Percentiles rank a stretch among this genome's conserved stretches.
These are phyloP conservation scores for Cladophialophora yegresii DNA, from an alignment of 2,329 filamentous ascomycete genomes.

Conservation along the genomic window DNA sequence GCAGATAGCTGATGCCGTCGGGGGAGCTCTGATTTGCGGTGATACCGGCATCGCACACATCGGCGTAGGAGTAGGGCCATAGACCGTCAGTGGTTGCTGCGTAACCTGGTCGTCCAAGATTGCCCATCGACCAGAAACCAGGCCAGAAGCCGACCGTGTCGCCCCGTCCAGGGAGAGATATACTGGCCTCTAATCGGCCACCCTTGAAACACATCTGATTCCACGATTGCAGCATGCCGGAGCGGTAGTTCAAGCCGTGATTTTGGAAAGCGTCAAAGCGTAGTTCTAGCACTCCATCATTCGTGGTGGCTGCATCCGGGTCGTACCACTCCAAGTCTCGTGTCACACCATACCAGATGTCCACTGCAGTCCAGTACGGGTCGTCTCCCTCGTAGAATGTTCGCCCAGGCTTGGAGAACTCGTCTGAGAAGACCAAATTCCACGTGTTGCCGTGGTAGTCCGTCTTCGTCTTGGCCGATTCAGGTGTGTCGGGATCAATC, in stretches of 20 bases:
- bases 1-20: constrained; percentile 66
- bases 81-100: constrained; percentile 69
- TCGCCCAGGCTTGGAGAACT: constrained; percentile 67
- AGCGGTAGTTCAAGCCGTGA: constrained; percentile 67
- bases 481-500: constrained; percentile 69
- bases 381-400: constrained; percentile 73
- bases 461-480: constrained; percentile 58
- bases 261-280: constrained; percentile 66
- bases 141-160: constrained; percentile 72
- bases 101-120: constrained; percentile 69
- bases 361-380: constrained; percentile 66
- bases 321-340: constrained; percentile 73
- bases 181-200: constrained; percentile 68
- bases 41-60: constrained; percentile 69
- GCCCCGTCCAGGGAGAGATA: constrained; percentile 68
- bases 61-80: constrained; percentile 73
- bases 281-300: constrained; percentile 63
- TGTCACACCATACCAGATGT: constrained; percentile 73
- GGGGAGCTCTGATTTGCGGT: constrained; percentile 70
- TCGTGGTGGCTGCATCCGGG: constrained; percentile 65
- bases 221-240: constrained; percentile 75
- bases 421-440: constrained; percentile 70
- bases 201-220: constrained; percentile 74
- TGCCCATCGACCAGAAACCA: constrained; percentile 75
- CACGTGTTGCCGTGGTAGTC: constrained; percentile 62